phyloP scores from a whole-genome alignment of 2,329 filamentous ascomycete species.

The Fusarium compactum region DNA sequence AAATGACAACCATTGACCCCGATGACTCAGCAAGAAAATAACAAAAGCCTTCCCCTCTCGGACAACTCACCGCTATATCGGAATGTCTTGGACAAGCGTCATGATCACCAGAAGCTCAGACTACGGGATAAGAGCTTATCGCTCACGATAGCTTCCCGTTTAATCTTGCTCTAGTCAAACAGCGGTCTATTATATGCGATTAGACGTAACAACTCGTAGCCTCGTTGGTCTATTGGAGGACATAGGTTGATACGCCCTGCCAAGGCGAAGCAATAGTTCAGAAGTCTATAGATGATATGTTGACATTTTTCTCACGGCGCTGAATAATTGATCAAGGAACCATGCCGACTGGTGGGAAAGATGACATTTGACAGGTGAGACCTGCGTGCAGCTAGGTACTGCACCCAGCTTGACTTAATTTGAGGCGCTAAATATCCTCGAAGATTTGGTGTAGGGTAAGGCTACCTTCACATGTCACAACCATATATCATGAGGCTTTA shows the following conservation, averaged over 20 bases:
- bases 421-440: neutral
- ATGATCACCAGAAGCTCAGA: neutral
- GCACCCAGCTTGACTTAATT: neutral
- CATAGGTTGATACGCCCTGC: neutral
- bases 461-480: too few relatives aligned
- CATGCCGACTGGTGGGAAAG: constrained; percentile 1
- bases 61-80: constrained; percentile 1
- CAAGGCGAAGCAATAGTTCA: neutral
- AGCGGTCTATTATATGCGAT: neutral
- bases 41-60: neutral
- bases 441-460: neutral
- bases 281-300: neutral
- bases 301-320: too few relatives aligned
- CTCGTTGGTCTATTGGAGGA: neutral
- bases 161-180: neutral
- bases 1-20: neutral
- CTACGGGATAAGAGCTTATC: neutral
- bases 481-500: too few relatives aligned
- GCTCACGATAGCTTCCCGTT: neutral
- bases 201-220: neutral
- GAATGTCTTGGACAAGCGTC: constrained; percentile 7
- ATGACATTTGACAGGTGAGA: neutral
- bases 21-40: neutral
- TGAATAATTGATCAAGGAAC: neutral
- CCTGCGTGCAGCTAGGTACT: constrained; percentile 2